Base-by-base conservation (phyloP, 352 stramenopile species). In the Globisporangium recalcitrans region DNA sequence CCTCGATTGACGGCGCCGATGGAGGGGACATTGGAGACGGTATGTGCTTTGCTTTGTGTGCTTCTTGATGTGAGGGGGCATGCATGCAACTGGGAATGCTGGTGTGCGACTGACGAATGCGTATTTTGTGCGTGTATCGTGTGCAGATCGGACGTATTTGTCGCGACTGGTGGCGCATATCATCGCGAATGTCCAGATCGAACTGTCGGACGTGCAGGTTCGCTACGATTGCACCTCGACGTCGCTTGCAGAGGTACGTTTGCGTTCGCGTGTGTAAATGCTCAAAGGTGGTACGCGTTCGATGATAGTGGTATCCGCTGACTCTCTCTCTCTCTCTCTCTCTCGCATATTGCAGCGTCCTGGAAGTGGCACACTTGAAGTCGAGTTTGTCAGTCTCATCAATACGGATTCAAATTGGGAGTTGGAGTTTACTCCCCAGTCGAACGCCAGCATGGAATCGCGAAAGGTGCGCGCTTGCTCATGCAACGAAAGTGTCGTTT, bases 171-270 rank as follows among this genome's bases (percentile, higher is more conserved):
- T 95, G 26, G 80, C 83, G 13, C 84, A 92, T 60, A 92, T 95
- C 60, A 89, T 95, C 60, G 72, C 80, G 47, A 95, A 95, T 65
- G 82, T 95, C 11, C 85, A 95, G 62, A 90, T 95, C 31, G 87
- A 95, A 58, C 65, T 93, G 24, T 74, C 74, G 38, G 82, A 93
- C 59, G 81, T 95, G 31, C 75, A 93, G 70, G 65, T 95, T 34
- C 85, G 84, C 44, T 95, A 94, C 57, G 85, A 95, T 64, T 95
- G 87, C 66, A 71, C 76, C 24, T 60, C 71, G 16, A 83, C 78
- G 59, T 87, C 81, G 10, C 63, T 78, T 27, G 74, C 80, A n/a
- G 75, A 82, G 80, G 86, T 95, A 22, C 36, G 51, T 31, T 44
- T 34, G 14, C 1, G 32, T 7, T 49, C 42, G n/a, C 13, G 27